A percentile compares a stretch with the other conserved stretches of the same genome.
Evolutionary conservation across 1,284 basidiomycete genomes (phyloP).

Genomic region (Ustilago nuda): DNA sequence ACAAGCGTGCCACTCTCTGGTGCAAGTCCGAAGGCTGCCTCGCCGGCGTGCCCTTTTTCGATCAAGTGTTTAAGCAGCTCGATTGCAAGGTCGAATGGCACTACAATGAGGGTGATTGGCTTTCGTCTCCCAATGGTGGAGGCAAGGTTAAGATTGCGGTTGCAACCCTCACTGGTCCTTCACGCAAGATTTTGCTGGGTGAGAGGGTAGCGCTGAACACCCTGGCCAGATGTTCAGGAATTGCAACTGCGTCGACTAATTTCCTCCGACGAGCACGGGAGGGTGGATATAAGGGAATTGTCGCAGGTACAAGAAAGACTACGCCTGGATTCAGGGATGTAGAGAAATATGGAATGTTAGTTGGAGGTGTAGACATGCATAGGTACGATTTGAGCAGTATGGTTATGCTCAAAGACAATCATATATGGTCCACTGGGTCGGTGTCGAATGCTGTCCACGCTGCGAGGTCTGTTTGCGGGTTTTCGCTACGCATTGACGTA

Average conservation of each 20-base stretch:
- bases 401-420: slow-evolving; percentile 99
- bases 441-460: slow-evolving; percentile 87
- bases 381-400: slow-evolving; percentile 96
- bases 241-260: slow-evolving; percentile 89
- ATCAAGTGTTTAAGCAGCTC: slow-evolving; percentile 89
- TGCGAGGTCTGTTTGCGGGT: slow-evolving; percentile 89
- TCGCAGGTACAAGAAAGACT: slow-evolving; percentile 97
- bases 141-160: slow-evolving; percentile 76
- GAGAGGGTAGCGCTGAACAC: slow-evolving; percentile 95
- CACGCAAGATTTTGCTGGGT: slow-evolving; percentile 87
- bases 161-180: slow-evolving; percentile 90
- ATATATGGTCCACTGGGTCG: slow-evolving; percentile 96
- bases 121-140: slow-evolving; percentile 18
- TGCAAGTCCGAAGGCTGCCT: slow-evolving; percentile 87
- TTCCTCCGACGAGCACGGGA: slow-evolving; percentile 83
- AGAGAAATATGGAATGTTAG: slow-evolving; percentile 99
- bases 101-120: slow-evolving; percentile 81
- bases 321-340: slow-evolving; percentile 96
- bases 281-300: slow-evolving; percentile 85
- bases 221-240: slow-evolving; percentile 93
- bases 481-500: slow-evolving; percentile 91
- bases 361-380: slow-evolving; percentile 95
- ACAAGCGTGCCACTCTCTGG: slow-evolving; percentile 86
- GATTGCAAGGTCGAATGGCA: slow-evolving; percentile 96
- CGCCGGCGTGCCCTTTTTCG: slow-evolving; percentile 94